Percentiles rank a stretch among this genome's conserved stretches.
Evolutionary conservation across 2,329 filamentous ascomycete genomes (phyloP).

Genomic region (Neodidymelliopsis sp.): DNA sequence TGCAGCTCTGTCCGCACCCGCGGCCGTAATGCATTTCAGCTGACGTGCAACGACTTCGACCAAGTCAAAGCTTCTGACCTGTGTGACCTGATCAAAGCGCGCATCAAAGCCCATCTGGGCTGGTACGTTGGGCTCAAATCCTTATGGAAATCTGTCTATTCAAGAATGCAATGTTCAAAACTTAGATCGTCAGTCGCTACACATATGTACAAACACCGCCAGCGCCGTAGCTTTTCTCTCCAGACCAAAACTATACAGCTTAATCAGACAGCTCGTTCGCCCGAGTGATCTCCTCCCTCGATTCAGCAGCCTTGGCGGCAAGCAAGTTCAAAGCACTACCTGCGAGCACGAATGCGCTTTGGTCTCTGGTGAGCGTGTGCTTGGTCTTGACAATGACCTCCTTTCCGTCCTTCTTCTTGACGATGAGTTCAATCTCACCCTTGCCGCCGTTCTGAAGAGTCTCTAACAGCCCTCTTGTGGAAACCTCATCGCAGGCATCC

Average conservation of each 20-base stretch:
- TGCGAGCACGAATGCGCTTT: slow-evolving; percentile 89
- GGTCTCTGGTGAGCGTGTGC: slow-evolving; percentile 88
- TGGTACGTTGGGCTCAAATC: no score
- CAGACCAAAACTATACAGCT: background rate
- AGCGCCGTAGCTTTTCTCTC: slow-evolving; percentile 11
- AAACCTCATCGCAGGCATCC: slow-evolving; percentile 81
- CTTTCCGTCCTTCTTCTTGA: slow-evolving; percentile 64
- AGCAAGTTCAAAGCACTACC: slow-evolving; percentile 93
- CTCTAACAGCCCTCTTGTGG: slow-evolving; percentile 82
- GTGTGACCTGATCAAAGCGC: no score
- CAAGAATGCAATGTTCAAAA: no score
- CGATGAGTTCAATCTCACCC: slow-evolving; percentile 73
- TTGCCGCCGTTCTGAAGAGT: slow-evolving; percentile 80
- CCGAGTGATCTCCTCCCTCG: slow-evolving; percentile 46
- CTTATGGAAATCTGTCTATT: no score
- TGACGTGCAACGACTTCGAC: no score
- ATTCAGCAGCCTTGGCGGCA: slow-evolving; percentile 64
- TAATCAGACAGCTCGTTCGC: slow-evolving; percentile 51
- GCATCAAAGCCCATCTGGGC: no score
- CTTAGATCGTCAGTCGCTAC: slow-evolving; percentile 9
- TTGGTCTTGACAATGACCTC: slow-evolving; percentile 76
- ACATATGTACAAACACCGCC: slow-evolving; percentile 19
- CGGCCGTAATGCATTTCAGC: no score
- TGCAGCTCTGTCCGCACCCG: no score
- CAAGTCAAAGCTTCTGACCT: no score